phyloP scores from a whole-genome alignment of 116 monocot genomes.

The Cymodocea nodosa region DNA sequence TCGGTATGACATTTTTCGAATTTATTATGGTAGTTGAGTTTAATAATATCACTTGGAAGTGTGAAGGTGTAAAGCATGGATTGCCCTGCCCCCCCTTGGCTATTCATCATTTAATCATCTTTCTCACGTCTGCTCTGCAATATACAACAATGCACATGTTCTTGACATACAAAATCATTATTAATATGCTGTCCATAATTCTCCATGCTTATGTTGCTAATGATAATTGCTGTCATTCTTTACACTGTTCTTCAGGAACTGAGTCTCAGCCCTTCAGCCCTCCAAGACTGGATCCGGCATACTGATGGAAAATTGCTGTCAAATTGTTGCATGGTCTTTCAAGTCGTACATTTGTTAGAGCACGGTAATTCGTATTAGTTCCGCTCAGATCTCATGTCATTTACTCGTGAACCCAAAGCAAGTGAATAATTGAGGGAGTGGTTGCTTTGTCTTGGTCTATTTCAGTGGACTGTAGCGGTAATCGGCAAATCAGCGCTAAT shows the following conservation, averaged over 20 bases:
- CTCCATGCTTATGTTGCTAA: background rate
- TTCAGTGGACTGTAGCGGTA: background rate
- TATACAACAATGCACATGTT: too few relatives aligned
- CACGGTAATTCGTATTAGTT: slow-evolving; percentile 2
- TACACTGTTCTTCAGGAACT: slow-evolving; percentile 44
- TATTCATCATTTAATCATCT: too few relatives aligned
- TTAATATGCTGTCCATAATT: too few relatives aligned
- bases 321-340: slow-evolving; percentile 84
- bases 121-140: too few relatives aligned
- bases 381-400: background rate
- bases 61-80: too few relatives aligned
- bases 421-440: background rate
- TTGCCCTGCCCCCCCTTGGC: too few relatives aligned
- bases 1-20: slow-evolving; percentile 28
- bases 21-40: background rate
- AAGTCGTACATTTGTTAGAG: slow-evolving; percentile 34
- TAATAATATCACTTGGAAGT: background rate
- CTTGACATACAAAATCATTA: too few relatives aligned
- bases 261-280: slow-evolving; percentile 76
- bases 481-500: background rate
- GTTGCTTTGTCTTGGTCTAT: background rate
- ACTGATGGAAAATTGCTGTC: slow-evolving; percentile 87
- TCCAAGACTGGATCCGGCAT: slow-evolving; percentile 93
- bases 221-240: background rate
- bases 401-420: background rate